Conservation (phyloP, 148 eudicot genomes). For the Spergularia bocconei region DNA sequence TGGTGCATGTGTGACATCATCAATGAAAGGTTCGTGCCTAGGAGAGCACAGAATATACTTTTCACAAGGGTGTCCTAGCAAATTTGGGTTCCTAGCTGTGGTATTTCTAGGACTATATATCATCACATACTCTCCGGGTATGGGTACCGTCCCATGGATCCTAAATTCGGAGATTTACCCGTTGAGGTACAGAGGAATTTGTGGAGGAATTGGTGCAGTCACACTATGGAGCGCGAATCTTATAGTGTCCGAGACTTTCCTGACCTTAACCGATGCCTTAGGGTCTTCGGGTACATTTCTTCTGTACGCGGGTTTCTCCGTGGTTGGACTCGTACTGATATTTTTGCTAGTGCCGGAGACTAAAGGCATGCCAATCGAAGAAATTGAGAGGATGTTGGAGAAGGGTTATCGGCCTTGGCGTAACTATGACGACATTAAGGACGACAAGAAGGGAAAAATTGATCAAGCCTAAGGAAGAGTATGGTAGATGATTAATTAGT, state of each 20-base stretch:
- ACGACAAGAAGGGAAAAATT: not conserved
- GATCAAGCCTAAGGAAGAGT: not conserved
- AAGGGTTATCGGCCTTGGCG: constrained; percentile 51
- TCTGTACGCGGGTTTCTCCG: constrained; percentile 56
- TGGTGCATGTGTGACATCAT: constrained; percentile 56
- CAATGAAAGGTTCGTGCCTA: constrained; percentile 32
- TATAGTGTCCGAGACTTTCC: constrained; percentile 63
- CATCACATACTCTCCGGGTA: constrained; percentile 60
- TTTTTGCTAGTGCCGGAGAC: constrained; percentile 74
- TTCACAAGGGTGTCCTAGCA: constrained; percentile 68
- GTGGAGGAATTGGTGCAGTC: constrained; percentile 78
- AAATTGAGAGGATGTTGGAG: constrained; percentile 69
- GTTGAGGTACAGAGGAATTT: constrained; percentile 54
- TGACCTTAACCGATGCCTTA: constrained; percentile 56
- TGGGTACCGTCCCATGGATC: constrained; percentile 77
- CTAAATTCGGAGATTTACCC: constrained; percentile 80
- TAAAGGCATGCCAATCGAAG: constrained; percentile 75
- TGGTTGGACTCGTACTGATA: constrained; percentile 46
- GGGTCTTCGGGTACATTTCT: constrained; percentile 65
- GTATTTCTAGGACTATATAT: constrained; percentile 52
- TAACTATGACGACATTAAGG: constrained; percentile 11
- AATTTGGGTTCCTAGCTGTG: constrained; percentile 53
- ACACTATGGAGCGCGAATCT: constrained; percentile 69
- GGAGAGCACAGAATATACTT: constrained; percentile 47
- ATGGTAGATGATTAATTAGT: too few relatives aligned